Conservation (phyloP, 2,329 filamentous ascomycete species). For the Thelonectria blattea region DNA sequence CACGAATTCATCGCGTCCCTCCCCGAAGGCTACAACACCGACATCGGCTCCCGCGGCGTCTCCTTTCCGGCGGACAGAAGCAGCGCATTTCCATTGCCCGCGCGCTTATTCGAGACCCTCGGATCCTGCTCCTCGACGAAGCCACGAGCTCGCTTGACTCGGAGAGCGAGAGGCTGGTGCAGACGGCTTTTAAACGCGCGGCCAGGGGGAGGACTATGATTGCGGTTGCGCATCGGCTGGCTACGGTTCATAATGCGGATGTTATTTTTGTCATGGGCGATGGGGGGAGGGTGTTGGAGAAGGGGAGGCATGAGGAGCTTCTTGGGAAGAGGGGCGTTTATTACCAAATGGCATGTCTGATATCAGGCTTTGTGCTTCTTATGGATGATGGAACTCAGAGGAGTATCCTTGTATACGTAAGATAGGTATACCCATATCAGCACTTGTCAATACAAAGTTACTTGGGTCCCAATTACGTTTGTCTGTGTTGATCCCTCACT, state of each 20-base stretch:
- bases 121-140: slow-evolving; percentile 73
- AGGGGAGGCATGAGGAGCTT: slow-evolving; percentile 59
- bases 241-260: slow-evolving; percentile 79
- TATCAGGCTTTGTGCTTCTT: not conserved
- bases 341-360: slow-evolving; percentile 62
- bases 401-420: no score
- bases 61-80: slow-evolving; percentile 75
- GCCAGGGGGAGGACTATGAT: slow-evolving; percentile 69
- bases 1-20: slow-evolving; percentile 74
- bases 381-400: no score
- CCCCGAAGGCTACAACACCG: slow-evolving; percentile 71
- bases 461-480: no score
- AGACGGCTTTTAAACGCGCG: slow-evolving; percentile 71
- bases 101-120: slow-evolving; percentile 69
- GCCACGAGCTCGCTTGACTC: slow-evolving; percentile 74
- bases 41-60: slow-evolving; percentile 70
- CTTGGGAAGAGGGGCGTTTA: slow-evolving; percentile 59
- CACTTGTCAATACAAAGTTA: no score
- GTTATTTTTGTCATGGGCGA: slow-evolving; percentile 80
- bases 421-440: no score
- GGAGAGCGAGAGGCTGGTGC: slow-evolving; percentile 64
- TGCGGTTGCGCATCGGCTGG: slow-evolving; percentile 78
- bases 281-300: slow-evolving; percentile 57
- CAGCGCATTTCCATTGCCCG: slow-evolving; percentile 74
- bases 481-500: no score